Evolutionary conservation across 2,329 filamentous ascomycete species (phyloP), one percentile per base, ranked within the genome.

Genomic region (Ciborinia camelliae): DNA sequence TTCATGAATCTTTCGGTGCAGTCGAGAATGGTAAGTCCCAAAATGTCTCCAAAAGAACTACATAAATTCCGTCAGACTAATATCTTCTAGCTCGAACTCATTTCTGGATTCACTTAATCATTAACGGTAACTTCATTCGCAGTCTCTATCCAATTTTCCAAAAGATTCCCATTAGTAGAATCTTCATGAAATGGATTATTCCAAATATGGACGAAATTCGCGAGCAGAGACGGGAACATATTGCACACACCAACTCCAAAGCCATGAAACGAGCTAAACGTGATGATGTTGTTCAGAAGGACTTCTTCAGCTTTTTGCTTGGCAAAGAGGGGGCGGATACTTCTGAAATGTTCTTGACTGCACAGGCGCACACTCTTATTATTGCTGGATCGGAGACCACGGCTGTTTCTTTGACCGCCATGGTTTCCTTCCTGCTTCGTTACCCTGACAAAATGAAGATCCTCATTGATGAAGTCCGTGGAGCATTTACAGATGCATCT

Each of bases 371-470:
- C 20, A 45, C 47, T 28, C 55, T 67, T 10, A 51, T 68, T 9
- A 52, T 66, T 12, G 66, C 65, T 14, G 66, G 66, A 35, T 67
- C 65, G 0, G 66, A 68, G 14, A 66, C 66, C 5, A 68, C 66
- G 3, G 51, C 65, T 50, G 63, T 63, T 8, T 32, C 43, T 2
- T 32, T 68, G 32, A 60, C 62, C 4, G 62, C 52, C 9, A 53
- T 59, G 32, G 32, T 59, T 1, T 66, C 55, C 26, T 59, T 60
- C 15, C 53, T 68, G 10, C 52, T 41, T 37, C 61, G 32, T 20
- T 41, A 67, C 52, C 50, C 61, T 5, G 37, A 65, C 6, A 65
- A 47, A 45, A 53, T 68, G 26, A 39, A 28, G 15, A 68, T 62
- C 26, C 28, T 67, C 14, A 43, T 32, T 35, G 23, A 67, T 10